Conservation (phyloP, 106 monocot species). For the Triglochin maritima region DNA sequence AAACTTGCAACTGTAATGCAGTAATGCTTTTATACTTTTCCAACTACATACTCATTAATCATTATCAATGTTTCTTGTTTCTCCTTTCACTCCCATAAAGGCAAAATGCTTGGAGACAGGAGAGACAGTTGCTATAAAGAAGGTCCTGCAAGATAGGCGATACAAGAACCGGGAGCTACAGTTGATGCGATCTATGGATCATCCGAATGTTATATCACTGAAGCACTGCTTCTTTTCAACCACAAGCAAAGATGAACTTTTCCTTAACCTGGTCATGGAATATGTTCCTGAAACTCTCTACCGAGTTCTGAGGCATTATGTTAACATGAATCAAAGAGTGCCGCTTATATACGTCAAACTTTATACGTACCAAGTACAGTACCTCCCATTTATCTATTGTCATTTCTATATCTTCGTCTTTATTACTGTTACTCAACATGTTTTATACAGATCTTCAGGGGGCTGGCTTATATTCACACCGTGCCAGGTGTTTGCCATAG, state of each 20-base stretch:
- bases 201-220: constrained; percentile 59
- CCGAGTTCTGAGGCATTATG: constrained; percentile 63
- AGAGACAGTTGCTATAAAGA: constrained; percentile 76
- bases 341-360: constrained; percentile 80
- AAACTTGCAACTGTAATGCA: background rate
- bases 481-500: constrained; percentile 82
- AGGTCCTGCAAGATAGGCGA: constrained; percentile 63
- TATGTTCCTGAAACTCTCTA: constrained; percentile 74
- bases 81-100: constrained; percentile 9
- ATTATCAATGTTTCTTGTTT: too few relatives aligned
- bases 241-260: constrained; percentile 67
- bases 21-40: too few relatives aligned
- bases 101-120: constrained; percentile 92
- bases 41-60: too few relatives aligned
- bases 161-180: constrained; percentile 86
- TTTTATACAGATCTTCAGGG: constrained; percentile 65
- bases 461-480: constrained; percentile 79
- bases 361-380: constrained; percentile 59
- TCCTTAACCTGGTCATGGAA: constrained; percentile 83
- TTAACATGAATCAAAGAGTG: constrained; percentile 66
- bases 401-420: background rate
- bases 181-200: constrained; percentile 71
- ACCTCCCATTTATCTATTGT: background rate
- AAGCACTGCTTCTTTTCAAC: constrained; percentile 92
- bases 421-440: background rate